phyloP scores from a whole-genome alignment of 2,329 filamentous ascomycete species.

The Aureobasidium sp. region DNA sequence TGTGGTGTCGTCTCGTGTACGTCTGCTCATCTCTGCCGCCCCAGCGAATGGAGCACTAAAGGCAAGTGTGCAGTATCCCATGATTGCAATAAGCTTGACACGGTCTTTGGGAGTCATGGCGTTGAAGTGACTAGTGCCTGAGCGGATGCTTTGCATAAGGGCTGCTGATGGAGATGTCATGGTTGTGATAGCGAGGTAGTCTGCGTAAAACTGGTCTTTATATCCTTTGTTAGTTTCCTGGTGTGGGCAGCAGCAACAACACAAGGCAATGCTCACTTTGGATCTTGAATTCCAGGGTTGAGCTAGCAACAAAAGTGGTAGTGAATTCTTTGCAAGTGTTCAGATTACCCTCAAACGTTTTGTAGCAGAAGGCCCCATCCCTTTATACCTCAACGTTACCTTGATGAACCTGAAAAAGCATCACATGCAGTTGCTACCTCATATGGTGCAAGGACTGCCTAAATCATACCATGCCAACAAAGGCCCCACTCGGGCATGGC shows the following conservation, averaged over 20 bases:
- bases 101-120: slow-evolving; percentile 20
- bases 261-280: not conserved
- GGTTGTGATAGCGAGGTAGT: not conserved
- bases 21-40: slow-evolving; percentile 27
- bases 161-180: slow-evolving; percentile 8
- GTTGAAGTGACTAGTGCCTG: slow-evolving; percentile 20
- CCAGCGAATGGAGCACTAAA: slow-evolving; percentile 30
- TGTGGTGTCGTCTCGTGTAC: slow-evolving; percentile 26
- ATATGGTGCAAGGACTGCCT: not conserved
- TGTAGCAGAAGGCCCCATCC: not conserved
- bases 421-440: not conserved
- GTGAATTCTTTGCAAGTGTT: not conserved
- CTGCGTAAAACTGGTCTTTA: not conserved
- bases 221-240: not conserved
- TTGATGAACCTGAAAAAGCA: not conserved
- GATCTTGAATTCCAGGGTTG: not conserved
- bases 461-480: not conserved
- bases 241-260: not conserved
- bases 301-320: not conserved
- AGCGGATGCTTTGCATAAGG: slow-evolving; percentile 22
- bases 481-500: not conserved
- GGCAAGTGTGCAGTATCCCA: slow-evolving; percentile 29
- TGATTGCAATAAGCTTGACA: slow-evolving; percentile 23
- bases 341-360: not conserved
- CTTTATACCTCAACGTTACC: not conserved